A percentile compares a stretch with the other conserved stretches of the same genome.
phyloP scores from a whole-genome alignment of 2,329 filamentous ascomycete genomes.

The Phialemonium atrogriseum region DNA sequence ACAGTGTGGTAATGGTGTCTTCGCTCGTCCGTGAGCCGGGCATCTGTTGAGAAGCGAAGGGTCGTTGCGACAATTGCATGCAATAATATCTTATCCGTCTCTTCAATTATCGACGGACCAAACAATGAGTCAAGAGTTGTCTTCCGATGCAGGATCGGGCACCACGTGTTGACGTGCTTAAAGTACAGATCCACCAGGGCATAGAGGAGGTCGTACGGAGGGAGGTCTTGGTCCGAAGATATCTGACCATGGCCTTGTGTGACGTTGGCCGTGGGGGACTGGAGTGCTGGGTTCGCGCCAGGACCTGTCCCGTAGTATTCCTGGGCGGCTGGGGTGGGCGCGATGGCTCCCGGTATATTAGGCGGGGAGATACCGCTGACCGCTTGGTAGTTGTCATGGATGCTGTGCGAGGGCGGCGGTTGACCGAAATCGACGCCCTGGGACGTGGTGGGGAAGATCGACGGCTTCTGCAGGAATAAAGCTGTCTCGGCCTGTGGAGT shows the following conservation, averaged over 20 bases:
- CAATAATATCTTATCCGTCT: slow-evolving; percentile 73
- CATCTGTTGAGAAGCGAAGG: slow-evolving; percentile 73
- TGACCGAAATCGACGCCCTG: slow-evolving; percentile 44
- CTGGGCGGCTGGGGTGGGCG: slow-evolving; percentile 32
- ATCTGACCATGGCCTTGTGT: slow-evolving; percentile 36
- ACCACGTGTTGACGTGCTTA: slow-evolving; percentile 76
- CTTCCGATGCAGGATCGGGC: slow-evolving; percentile 80
- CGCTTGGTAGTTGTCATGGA: slow-evolving; percentile 40
- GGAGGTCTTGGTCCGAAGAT: slow-evolving; percentile 57
- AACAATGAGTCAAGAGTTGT: slow-evolving; percentile 77
- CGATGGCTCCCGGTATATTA: slow-evolving; percentile 24
- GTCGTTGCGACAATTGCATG: slow-evolving; percentile 88
- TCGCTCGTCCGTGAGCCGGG: slow-evolving; percentile 63
- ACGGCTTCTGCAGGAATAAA: slow-evolving; percentile 54
- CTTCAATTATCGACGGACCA: slow-evolving; percentile 65
- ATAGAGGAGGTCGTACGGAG: slow-evolving; percentile 67
- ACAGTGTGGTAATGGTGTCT: slow-evolving; percentile 68
- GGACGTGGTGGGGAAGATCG: slow-evolving; percentile 35
- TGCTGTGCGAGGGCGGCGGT: slow-evolving; percentile 33
- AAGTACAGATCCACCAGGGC: slow-evolving; percentile 69
- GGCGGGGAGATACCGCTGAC: slow-evolving; percentile 30
- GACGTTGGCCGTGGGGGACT: slow-evolving; percentile 50
- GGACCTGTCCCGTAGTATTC: slow-evolving; percentile 37
- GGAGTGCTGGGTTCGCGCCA: slow-evolving; percentile 29
- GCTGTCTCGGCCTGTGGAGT: slow-evolving; percentile 49